phyloP scores from a whole-genome alignment of 2,329 filamentous ascomycete species.

The Pseudogymnoascus sp. region DNA sequence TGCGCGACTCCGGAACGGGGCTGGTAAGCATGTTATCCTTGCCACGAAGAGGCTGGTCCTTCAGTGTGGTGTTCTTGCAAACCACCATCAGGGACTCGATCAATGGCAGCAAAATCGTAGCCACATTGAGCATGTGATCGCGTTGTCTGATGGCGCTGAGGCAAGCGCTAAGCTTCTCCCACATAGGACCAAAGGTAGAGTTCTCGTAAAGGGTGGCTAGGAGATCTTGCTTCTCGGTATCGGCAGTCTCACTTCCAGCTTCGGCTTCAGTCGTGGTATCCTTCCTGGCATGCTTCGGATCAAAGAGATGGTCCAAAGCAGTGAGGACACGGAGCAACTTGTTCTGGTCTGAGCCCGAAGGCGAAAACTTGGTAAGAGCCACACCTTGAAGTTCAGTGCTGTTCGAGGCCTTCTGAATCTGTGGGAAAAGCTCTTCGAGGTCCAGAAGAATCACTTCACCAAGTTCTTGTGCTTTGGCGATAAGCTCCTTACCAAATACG shows the following conservation, averaged over 20 bases:
- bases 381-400: conserved; percentile 94
- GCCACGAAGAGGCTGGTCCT: conserved; percentile 24
- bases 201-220: conserved; percentile 85
- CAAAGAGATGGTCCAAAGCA: conserved; percentile 91
- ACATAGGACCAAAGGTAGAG: conserved; percentile 79
- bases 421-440: conserved; percentile 73
- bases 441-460: conserved; percentile 80
- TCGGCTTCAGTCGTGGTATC: conserved; percentile 36
- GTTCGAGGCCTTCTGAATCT: conserved; percentile 78
- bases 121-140: conserved; percentile 94
- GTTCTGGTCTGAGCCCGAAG: conserved; percentile 90
- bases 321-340: conserved; percentile 89
- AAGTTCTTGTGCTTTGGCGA: conserved; percentile 74
- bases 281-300: conserved; percentile 59
- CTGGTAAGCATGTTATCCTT: conserved; percentile 69
- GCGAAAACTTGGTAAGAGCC: conserved; percentile 90
- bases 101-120: conserved; percentile 85
- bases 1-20: conserved; percentile 68
- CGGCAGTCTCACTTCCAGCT: conserved; percentile 45
- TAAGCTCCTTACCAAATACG: conserved; percentile 86
- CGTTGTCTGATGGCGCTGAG: conserved; percentile 80
- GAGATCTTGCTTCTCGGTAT: conserved; percentile 69
- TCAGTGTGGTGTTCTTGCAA: conserved; percentile 84
- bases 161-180: conserved; percentile 86
- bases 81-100: conserved; percentile 98